These are phyloP conservation scores for Neofusicoccum cordaticola DNA, from an alignment of 2,329 filamentous ascomycete species.

Conservation along the genomic window DNA sequence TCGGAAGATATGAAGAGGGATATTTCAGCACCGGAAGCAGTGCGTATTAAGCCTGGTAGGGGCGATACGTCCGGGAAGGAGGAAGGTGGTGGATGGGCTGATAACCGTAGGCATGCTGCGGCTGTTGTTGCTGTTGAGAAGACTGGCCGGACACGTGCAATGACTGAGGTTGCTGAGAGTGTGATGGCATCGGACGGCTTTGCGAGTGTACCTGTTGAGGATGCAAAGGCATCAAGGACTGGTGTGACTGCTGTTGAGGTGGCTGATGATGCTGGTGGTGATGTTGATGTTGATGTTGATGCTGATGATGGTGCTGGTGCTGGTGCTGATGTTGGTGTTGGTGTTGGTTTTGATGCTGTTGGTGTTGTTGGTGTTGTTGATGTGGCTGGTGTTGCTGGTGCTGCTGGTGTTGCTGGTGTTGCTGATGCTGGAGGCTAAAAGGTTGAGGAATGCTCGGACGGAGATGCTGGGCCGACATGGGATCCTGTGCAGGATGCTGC, in stretches of 20 bases:
- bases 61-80: slow-evolving; percentile 1
- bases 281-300: neutral
- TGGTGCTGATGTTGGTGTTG: neutral
- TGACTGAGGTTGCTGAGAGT: neutral
- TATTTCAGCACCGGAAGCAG: neutral
- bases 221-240: neutral
- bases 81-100: neutral
- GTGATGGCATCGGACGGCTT: neutral
- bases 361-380: neutral
- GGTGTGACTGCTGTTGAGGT: neutral
- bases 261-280: neutral
- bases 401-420: neutral
- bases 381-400: neutral
- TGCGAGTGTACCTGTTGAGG: neutral
- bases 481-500: slow-evolving; percentile 5
- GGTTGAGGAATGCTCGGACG: neutral
- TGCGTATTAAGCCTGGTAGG: slow-evolving; percentile 5
- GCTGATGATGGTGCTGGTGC: neutral
- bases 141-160: neutral
- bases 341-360: neutral
- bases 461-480: slow-evolving; percentile 7
- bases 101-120: neutral
- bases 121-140: neutral
- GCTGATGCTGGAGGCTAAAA: slow-evolving; percentile 3
- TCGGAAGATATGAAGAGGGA: neutral